These are phyloP conservation scores for Lumnitzera racemosa DNA, from an alignment of 345 rosid genomes.

Conservation along the genomic window DNA sequence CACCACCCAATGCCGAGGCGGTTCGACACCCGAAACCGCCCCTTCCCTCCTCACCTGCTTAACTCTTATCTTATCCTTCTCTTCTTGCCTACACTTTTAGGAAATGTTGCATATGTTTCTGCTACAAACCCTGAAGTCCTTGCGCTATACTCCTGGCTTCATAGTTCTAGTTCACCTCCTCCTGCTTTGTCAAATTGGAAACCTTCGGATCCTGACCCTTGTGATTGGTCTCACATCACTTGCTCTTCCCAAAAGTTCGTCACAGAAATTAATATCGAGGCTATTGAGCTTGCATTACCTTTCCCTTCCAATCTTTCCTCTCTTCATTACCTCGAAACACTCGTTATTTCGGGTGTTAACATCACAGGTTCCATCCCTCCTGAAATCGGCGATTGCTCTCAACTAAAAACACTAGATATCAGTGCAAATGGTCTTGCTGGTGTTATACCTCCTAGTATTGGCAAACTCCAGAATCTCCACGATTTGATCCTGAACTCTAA, in stretches of 20 bases:
- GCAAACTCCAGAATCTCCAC: conserved; percentile 57
- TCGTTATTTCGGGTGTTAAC: conserved; percentile 48
- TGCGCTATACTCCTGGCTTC: conserved; percentile 49
- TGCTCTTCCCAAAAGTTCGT: conserved; percentile 43
- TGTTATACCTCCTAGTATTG: conserved; percentile 55
- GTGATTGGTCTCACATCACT: conserved; percentile 56
- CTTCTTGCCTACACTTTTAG: conserved; percentile 18
- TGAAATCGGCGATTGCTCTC: conserved; percentile 40
- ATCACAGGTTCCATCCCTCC: conserved; percentile 57
- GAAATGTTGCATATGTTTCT: conserved; percentile 12
- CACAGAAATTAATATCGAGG: conserved; percentile 51
- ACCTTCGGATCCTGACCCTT: conserved; percentile 53
- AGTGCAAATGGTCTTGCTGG: conserved; percentile 72
- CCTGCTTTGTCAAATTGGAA: conserved; percentile 50
- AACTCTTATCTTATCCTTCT: conserved; percentile 4
- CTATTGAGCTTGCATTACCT: conserved; percentile 43
- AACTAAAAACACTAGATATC: conserved; percentile 39
- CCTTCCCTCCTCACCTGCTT: conserved; percentile 13
- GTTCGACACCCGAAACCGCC: conserved; percentile 14
- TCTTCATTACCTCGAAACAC: conserved; percentile 41
- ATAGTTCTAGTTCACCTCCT: conserved; percentile 25
- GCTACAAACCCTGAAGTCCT: conserved; percentile 35
- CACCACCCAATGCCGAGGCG: conserved; percentile 31
- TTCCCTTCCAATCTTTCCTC: conserved; percentile 52
- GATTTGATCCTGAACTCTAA: conserved; percentile 66